Evolutionary conservation across 2,329 filamentous ascomycete species (phyloP), one percentile per base, ranked within the genome.

Genomic region (Colletotrichum camelliae): DNA sequence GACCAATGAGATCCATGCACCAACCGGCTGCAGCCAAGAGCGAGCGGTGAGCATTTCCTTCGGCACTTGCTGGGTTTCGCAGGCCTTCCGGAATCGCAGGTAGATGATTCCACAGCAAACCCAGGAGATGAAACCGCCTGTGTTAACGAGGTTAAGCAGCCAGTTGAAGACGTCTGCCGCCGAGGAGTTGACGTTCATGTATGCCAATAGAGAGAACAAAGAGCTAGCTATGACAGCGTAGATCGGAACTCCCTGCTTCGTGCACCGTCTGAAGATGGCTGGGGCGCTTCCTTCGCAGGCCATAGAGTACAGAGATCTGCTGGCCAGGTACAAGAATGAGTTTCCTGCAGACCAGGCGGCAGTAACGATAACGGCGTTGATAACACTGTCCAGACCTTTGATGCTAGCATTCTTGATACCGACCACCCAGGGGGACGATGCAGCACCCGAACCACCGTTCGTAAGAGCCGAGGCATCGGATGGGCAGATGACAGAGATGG

Each of bases 141-240:
- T 83, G 52, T 84, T 91, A 64, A 87, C 90, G 27, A 91, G 82
- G 78, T 89, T 90, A 77, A 90, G 86, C 77, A 91, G 89, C 90
- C 90, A 91, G 80, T 89, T 89, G 81, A 91, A 91, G 15, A 94
- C 93, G 43, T 91, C 88, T 2, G 90, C 86, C 1, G 91, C 88
- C 68, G 85, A 82, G 78, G 89, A 89, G 37, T 88, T 91, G 61
- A 94, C 87, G 79, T 93, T 92, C 27, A 67, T 55, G 81, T 94
- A 95, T 12, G 89, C 89, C 29, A 95, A 84, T n/a, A 93, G 87
- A 6, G 91, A 88, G 74, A 95, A 89, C 3, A 88, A 78, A 74
- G 93, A 87, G 1, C 90, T 90, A 27, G 90, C 82, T 5, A 82
- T 6, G 85, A 89, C 60, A 18, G 70, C 70, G 24, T 72, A 57